Percentiles rank a stretch among this genome's conserved stretches.
Conservation (phyloP, 1,284 basidiomycete genomes). For the Sanghuangporus sanghuang region DNA sequence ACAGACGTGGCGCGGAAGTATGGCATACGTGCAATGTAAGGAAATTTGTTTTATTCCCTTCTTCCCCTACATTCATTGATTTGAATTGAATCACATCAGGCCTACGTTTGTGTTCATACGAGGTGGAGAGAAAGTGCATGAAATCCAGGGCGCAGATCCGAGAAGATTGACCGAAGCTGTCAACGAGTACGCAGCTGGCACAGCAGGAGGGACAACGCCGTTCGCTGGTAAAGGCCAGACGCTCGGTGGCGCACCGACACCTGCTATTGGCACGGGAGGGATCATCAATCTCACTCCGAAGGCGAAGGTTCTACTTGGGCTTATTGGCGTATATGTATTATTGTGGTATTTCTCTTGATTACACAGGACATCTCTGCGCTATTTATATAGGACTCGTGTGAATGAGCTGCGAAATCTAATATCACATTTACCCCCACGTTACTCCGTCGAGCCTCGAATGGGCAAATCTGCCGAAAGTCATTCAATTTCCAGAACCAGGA, state of each 20-base stretch:
- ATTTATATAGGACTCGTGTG: not conserved
- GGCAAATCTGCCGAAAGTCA: not conserved
- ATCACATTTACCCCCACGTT: not conserved
- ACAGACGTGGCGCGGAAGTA: conserved; percentile 59
- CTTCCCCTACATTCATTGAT: not conserved
- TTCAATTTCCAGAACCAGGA: not conserved
- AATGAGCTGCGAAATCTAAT: not conserved
- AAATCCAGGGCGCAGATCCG: conserved; percentile 63
- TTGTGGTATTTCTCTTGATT: conserved; percentile 46
- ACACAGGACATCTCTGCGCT: not conserved
- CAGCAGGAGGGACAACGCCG: conserved; percentile 29
- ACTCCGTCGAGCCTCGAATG: not conserved
- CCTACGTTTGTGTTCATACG: conserved; percentile 76
- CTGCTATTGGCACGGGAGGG: conserved; percentile 24
- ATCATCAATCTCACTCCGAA: conserved; percentile 57
- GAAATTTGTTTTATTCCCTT: not conserved
- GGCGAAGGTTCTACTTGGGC: conserved; percentile 52
- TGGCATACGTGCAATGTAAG: conserved; percentile 61
- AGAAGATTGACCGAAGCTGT: conserved; percentile 41
- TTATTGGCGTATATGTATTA: conserved; percentile 56
- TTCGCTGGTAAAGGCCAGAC: conserved; percentile 73
- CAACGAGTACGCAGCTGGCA: conserved; percentile 40
- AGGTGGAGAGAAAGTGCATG: conserved; percentile 60
- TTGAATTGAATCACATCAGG: conserved; percentile 37
- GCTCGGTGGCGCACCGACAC: conserved; percentile 43